phyloP scores from a whole-genome alignment of 768 basidiomycete species.

The Trametes elegans region DNA sequence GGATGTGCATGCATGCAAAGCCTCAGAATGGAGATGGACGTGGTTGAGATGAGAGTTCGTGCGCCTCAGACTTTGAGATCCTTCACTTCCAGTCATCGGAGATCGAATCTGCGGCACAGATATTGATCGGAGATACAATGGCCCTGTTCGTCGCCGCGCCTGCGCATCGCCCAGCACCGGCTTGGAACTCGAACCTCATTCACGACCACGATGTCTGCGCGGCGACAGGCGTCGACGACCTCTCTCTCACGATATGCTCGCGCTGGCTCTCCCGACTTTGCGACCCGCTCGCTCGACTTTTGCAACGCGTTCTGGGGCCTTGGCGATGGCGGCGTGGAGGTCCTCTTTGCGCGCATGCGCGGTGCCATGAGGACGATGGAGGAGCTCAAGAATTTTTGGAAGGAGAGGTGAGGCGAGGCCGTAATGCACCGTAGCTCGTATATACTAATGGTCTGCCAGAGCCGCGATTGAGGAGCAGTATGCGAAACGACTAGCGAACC shows the following conservation, averaged over 20 bases:
- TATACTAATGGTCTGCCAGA: slow-evolving; percentile 39
- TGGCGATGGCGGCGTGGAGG: slow-evolving; percentile 85
- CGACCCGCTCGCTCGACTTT: slow-evolving; percentile 69
- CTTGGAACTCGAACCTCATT: slow-evolving; percentile 1
- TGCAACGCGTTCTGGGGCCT: slow-evolving; percentile 97
- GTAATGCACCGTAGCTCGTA: not conserved
- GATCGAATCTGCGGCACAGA: not conserved
- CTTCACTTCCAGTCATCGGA: not conserved
- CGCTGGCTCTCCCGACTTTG: slow-evolving; percentile 47
- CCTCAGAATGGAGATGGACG: not conserved
- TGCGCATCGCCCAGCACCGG: not conserved
- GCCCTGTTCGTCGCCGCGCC: slow-evolving; percentile 2
- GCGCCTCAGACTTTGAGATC: not conserved
- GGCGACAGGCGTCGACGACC: slow-evolving; percentile 79
- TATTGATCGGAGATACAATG: not conserved
- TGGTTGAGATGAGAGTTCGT: not conserved
- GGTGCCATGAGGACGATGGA: slow-evolving; percentile 86
- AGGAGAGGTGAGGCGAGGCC: slow-evolving; percentile 72
- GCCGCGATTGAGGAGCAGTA: slow-evolving; percentile 94
- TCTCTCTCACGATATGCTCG: slow-evolving; percentile 73
- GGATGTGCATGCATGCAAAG: no score
- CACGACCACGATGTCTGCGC: slow-evolving; percentile 54
- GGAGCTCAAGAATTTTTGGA: slow-evolving; percentile 86
- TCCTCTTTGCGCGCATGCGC: slow-evolving; percentile 86
- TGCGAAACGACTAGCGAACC: slow-evolving; percentile 76